These are phyloP conservation scores for Cyclocybe aegerita DNA, from an alignment of 768 basidiomycete genomes.

Conservation along the genomic window DNA sequence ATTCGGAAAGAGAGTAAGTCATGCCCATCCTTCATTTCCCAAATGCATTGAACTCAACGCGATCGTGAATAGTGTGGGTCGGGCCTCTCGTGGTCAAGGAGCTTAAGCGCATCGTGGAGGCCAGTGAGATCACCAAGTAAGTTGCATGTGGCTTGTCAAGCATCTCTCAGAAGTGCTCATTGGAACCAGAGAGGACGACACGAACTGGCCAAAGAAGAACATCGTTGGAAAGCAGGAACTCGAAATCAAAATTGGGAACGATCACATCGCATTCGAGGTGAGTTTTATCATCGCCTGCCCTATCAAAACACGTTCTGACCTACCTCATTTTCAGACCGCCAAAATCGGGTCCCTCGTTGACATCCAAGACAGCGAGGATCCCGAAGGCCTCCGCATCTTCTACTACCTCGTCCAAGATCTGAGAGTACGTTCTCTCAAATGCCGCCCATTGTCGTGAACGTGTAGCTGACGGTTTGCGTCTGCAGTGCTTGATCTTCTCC, in stretches of 20 bases:
- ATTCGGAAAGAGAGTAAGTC: constrained; percentile 97
- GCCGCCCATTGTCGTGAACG: not conserved
- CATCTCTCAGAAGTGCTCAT: not conserved
- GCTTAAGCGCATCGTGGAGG: constrained; percentile 89
- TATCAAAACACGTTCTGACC: not conserved
- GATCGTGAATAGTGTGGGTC: constrained; percentile 74
- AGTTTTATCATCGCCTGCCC: constrained; percentile 17
- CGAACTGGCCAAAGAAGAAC: constrained; percentile 98
- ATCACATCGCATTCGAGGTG: constrained; percentile 97
- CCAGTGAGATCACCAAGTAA: constrained; percentile 94
- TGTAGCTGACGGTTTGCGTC: not conserved
- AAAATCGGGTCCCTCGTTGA: constrained; percentile 98
- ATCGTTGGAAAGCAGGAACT: constrained; percentile 98
- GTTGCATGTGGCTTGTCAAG: constrained; percentile 14
- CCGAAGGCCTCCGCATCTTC: constrained; percentile 95
- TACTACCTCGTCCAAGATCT: constrained; percentile 99
- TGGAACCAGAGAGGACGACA: constrained; percentile 86
- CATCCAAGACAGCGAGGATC: constrained; percentile 95
- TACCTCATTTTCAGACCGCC: constrained; percentile 66
- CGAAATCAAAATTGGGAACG: constrained; percentile 90
- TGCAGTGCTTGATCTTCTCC: constrained; percentile 95
- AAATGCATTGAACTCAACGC: too few species aligned
- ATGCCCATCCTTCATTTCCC: not conserved
- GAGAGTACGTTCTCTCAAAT: constrained; percentile 54
- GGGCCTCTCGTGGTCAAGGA: constrained; percentile 91